Percentiles rank a stretch among this genome's conserved stretches.
Conservation (phyloP, 208 protist genomes). For the Acanthamoeba culbertsoni region DNA sequence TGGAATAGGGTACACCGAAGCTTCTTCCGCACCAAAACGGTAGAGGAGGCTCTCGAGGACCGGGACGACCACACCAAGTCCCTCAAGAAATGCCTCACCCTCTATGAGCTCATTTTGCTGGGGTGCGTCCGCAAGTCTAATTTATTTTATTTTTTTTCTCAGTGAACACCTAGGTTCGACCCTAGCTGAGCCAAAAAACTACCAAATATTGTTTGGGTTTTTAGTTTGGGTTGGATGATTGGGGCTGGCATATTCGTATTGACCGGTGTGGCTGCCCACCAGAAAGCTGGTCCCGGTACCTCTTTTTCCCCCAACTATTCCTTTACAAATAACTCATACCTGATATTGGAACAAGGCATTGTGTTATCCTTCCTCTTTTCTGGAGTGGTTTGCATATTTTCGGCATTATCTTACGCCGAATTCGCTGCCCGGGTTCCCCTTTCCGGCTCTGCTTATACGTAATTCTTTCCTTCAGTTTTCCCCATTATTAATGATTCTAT, state of each 20-base stretch:
- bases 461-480: too few species aligned
- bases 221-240: constrained; percentile 32
- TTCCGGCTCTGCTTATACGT: constrained; percentile 62
- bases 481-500: too few species aligned
- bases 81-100: not conserved
- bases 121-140: not conserved
- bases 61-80: not conserved
- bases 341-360: not conserved
- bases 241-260: constrained; percentile 80
- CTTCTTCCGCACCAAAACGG: not conserved
- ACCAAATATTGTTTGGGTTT: not conserved
- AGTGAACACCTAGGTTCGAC: not conserved
- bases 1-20: not conserved
- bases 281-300: constrained; percentile 73
- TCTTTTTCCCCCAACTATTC: too few species aligned
- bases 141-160: too few species aligned
- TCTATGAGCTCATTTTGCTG: constrained; percentile 1
- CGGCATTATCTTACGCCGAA: constrained; percentile 77
- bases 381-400: constrained; percentile 71
- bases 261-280: constrained; percentile 73
- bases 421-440: constrained; percentile 74
- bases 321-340: not conserved
- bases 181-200: not conserved
- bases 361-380: constrained; percentile 69
- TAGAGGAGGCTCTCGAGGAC: constrained; percentile 17